Evolutionary conservation across 225 moss, liverwort and hornwort genomes (phyloP).

Genomic region (Physcomitrium patens): DNA sequence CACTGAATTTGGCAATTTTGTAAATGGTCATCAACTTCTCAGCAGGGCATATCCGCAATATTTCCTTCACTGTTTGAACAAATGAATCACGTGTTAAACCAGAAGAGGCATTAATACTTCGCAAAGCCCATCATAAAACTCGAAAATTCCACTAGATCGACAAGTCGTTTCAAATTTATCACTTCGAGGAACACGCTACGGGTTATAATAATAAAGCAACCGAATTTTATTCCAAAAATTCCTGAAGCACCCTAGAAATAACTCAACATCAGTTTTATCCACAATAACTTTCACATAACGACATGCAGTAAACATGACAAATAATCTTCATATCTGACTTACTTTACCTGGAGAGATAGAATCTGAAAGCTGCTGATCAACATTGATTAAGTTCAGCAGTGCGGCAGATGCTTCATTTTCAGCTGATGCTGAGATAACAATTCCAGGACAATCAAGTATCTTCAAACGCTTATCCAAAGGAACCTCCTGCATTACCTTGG

Average conservation of each 20-base stretch:
- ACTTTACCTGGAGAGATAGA: constrained; percentile 71
- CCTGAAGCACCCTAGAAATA: neutral
- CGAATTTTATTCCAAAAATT: neutral
- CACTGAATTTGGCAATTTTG: constrained; percentile 67
- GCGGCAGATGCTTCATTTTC: constrained; percentile 70
- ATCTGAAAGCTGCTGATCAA: constrained; percentile 69
- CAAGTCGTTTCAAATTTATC: neutral
- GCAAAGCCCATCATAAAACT: neutral
- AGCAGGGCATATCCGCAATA: constrained; percentile 64
- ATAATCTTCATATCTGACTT: neutral
- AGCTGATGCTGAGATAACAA: constrained; percentile 68
- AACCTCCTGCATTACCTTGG: constrained; percentile 86
- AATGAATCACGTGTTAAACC: constrained; percentile 6
- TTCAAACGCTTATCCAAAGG: constrained; percentile 84
- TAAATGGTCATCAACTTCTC: constrained; percentile 88
- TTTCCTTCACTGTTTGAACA: constrained; percentile 64
- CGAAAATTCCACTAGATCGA: neutral
- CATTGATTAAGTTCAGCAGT: constrained; percentile 78
- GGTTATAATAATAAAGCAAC: neutral
- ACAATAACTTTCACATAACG: neutral
- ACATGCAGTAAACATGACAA: neutral
- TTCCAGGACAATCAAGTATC: constrained; percentile 90
- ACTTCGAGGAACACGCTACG: neutral
- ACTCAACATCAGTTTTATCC: neutral
- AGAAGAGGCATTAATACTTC: neutral